phyloP scores from a whole-genome alignment of 139 green algal species.

The Chlamydomonas applanata region DNA sequence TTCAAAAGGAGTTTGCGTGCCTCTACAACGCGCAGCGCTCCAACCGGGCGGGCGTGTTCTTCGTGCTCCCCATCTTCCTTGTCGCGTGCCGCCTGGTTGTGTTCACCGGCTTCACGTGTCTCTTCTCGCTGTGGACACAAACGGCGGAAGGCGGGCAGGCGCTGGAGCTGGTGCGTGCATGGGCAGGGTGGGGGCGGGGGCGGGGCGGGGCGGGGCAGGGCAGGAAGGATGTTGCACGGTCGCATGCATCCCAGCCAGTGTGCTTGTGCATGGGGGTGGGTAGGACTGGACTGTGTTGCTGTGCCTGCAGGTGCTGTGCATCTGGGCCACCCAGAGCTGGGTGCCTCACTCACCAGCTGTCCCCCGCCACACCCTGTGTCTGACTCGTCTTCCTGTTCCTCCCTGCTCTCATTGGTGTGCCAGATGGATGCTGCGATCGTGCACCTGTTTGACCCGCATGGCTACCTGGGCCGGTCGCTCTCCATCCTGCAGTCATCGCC shows the following conservation, averaged over 20 bases:
- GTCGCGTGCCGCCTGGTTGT: conserved; percentile 34
- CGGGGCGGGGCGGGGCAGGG: not conserved
- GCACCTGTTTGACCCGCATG: conserved; percentile 48
- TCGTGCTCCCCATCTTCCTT: conserved; percentile 49
- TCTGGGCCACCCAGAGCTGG: too few relatives aligned
- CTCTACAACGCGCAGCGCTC: conserved; percentile 20
- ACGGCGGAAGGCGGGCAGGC: conserved; percentile 21
- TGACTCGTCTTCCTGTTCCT: too few relatives aligned
- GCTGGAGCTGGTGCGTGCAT: conserved; percentile 16
- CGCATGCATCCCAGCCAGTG: not conserved
- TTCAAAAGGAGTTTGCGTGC: conserved; percentile 29
- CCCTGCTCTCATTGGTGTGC: not conserved
- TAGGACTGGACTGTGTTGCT: too few relatives aligned
- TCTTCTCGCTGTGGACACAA: conserved; percentile 41
- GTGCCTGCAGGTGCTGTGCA: too few relatives aligned
- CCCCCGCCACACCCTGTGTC: too few relatives aligned
- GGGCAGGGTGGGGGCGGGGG: too few relatives aligned
- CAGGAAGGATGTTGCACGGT: not conserved
- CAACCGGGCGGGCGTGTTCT: conserved; percentile 47
- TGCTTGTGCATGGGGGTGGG: too few relatives aligned
- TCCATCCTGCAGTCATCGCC: conserved; percentile 44
- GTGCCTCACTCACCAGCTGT: too few relatives aligned
- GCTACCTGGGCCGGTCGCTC: conserved; percentile 47
- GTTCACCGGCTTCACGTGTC: conserved; percentile 36
- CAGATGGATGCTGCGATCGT: conserved; percentile 43